phyloP scores from a whole-genome alignment of 2,329 filamentous ascomycete genomes.

The Domatiomyces globalis region DNA sequence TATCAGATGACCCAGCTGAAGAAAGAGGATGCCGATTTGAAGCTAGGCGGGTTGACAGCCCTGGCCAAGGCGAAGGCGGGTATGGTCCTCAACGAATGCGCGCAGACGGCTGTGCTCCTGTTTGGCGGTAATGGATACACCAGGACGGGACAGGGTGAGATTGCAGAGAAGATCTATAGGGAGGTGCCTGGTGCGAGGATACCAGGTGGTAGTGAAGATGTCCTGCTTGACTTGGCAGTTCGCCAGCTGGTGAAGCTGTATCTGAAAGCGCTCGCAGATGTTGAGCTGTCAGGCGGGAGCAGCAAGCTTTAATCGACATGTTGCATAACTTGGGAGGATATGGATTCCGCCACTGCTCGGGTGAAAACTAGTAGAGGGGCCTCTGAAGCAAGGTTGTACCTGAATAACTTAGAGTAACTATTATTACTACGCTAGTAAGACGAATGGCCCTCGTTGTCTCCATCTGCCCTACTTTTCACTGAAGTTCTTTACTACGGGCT shows the following conservation, averaged over 20 bases:
- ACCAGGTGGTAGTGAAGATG: conserved; percentile 57
- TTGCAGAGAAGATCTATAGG: conserved; percentile 50
- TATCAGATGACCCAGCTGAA: conserved; percentile 41
- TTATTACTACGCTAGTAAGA: background rate
- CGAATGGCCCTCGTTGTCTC: background rate
- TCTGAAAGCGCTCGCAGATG: conserved; percentile 10
- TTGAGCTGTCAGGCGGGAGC: conserved; percentile 10
- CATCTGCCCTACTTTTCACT: background rate
- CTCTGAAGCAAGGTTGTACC: too few relatives aligned
- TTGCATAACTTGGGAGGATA: too few relatives aligned
- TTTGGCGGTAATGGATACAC: conserved; percentile 66
- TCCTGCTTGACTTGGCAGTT: conserved; percentile 55
- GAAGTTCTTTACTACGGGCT: conserved; percentile 8
- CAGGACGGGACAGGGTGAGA: conserved; percentile 52
- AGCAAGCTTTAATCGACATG: conserved; percentile 11
- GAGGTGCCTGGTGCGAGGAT: conserved; percentile 49
- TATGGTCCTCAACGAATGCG: conserved; percentile 58
- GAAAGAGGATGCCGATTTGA: conserved; percentile 30
- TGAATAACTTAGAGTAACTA: background rate
- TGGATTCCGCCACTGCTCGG: too few relatives aligned
- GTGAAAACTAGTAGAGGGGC: too few relatives aligned
- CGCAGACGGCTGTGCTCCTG: conserved; percentile 51
- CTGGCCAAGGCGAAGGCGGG: conserved; percentile 58
- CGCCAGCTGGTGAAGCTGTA: conserved; percentile 59
- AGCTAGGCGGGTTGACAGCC: conserved; percentile 57